Evolutionary conservation across 2,329 filamentous ascomycete genomes (phyloP), one percentile per base, ranked within the genome.

Genomic region (Cercospora sp.): DNA sequence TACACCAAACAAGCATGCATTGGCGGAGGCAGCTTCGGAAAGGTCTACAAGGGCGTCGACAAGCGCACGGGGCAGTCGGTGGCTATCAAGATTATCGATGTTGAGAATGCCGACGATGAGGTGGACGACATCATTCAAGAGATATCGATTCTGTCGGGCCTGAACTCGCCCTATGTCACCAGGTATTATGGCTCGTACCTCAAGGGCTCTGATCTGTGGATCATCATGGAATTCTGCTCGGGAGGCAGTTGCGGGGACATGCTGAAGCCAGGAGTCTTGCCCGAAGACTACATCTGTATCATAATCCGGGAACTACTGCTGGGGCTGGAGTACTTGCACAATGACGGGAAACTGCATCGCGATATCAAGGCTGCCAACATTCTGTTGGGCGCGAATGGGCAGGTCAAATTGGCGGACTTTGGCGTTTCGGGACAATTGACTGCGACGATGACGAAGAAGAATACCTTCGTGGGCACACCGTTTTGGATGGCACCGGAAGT

Each of bases 401-500:
- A 98, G 82, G 94, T 99, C 74, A 99, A 99, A 80, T 85, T 98
- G 66, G 94, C 94, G 13, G 94, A 99, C 79, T 99, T 99, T 82
- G 94, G 94, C 67, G 95, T 99, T 6, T 97, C 94, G 1, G 94
- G 94, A 30, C 95, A 98, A 81, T 86, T 98, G 24, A 96, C 94
- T 9, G 94, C 94, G 6, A 99, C 94, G 61, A 98, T 98, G 94
- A 97, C 94, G 70, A 98, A 98, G 85, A 98, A 98, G 83, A 98
- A 98, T 79, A 98, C 94, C 0, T 99, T 98, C 79, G 94, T 99
- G 34, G 95, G 95, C 37, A 98, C 94, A 0, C 94, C 95, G 1
- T 99, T 98, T 79, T 99, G 95, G 95, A 99, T 99, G 94, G 94
- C 95, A 2, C 94, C 94, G 10, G 94, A 99, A 81, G 94, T 98